Conservation (phyloP, 2,329 filamentous ascomycete genomes). For the Monosporascus sp. region DNA sequence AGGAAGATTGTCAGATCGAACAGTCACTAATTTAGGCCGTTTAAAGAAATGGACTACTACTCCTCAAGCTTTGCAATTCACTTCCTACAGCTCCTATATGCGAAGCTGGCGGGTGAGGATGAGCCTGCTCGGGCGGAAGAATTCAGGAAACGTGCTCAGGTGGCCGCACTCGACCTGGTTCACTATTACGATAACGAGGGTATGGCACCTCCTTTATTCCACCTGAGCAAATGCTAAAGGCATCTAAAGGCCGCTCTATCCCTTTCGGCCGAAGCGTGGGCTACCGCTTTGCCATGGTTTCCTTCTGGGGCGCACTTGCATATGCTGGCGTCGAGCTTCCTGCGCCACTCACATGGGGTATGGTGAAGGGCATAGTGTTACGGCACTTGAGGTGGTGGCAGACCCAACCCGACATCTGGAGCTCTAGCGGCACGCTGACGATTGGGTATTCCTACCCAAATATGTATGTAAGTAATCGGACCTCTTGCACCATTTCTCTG, state of each 20-base stretch:
- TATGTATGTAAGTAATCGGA: slow-evolving; percentile 51
- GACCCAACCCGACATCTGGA: slow-evolving; percentile 69
- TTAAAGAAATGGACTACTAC: slow-evolving; percentile 73
- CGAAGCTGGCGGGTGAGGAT: slow-evolving; percentile 62
- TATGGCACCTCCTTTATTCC: not conserved
- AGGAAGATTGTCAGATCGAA: not conserved
- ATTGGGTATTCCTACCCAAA: slow-evolving; percentile 76
- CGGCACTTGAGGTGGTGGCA: slow-evolving; percentile 78
- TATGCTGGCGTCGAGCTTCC: slow-evolving; percentile 72
- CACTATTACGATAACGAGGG: slow-evolving; percentile 71
- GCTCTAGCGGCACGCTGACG: slow-evolving; percentile 66
- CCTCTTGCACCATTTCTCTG: not conserved
- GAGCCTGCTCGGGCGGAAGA: slow-evolving; percentile 62
- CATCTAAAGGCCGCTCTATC: slow-evolving; percentile 52
- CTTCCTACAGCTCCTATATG: slow-evolving; percentile 71
- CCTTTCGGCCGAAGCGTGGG: slow-evolving; percentile 75
- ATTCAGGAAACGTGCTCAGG: slow-evolving; percentile 63
- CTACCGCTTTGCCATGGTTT: slow-evolving; percentile 82
- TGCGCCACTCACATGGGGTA: slow-evolving; percentile 68
- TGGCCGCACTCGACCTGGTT: slow-evolving; percentile 64
- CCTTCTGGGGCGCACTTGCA: slow-evolving; percentile 73
- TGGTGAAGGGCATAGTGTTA: slow-evolving; percentile 70
- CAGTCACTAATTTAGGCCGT: slow-evolving; percentile 4
- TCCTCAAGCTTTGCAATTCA: slow-evolving; percentile 79
- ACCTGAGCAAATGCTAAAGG: not conserved